Base-by-base conservation (phyloP, 176 grass and related monocot species). In the Ampelocalamus luodianensis region DNA sequence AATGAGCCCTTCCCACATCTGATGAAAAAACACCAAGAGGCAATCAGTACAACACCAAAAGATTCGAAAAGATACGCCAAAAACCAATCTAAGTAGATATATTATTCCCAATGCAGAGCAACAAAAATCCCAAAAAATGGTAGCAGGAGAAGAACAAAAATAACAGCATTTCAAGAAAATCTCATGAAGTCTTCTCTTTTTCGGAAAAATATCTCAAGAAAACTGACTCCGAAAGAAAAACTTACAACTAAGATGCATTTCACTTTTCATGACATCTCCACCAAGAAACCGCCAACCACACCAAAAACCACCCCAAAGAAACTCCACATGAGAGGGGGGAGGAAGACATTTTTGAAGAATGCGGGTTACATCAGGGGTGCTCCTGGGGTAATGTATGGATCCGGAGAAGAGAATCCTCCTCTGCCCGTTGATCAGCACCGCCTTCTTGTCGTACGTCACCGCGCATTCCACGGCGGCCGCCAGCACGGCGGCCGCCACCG, bases 1-100 rank as follows among this genome's bases (percentile, higher is more conserved):
- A 79, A 96, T 85, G 43, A 99, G 79, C 22, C 92, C 97, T 77
- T 99, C 97, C 97, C 97, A 99, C 93, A 99, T 99, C 97, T 98
- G 85, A 63, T 48, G 4, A 67, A 86, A 68, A 88, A 55, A 12
- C 26, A 60, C 23, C 46, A 83, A 54, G 63, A 38, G 68, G 29
- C 10, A 32, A 23, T 75, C 23, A 63, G 15, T 50, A 62, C 59
- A 80, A 16, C 43, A 54, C 9, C 16, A 27, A 15, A 0, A 46
- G 34, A 82, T 72, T 65, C 9, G 38, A 18, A 4, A 71, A 44
- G 37, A 69, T 34, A 34, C 1, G 32, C 32, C 32, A 34, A 34
- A 34, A 34, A 34, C 32, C 32, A 34, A 34, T 34, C 32, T 34
- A 34, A 2, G 32, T 34, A 34, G 32, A 34, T 34, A 34, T 34